Conservation (phyloP, 345 rosid species). For the Garcia nutans region DNA sequence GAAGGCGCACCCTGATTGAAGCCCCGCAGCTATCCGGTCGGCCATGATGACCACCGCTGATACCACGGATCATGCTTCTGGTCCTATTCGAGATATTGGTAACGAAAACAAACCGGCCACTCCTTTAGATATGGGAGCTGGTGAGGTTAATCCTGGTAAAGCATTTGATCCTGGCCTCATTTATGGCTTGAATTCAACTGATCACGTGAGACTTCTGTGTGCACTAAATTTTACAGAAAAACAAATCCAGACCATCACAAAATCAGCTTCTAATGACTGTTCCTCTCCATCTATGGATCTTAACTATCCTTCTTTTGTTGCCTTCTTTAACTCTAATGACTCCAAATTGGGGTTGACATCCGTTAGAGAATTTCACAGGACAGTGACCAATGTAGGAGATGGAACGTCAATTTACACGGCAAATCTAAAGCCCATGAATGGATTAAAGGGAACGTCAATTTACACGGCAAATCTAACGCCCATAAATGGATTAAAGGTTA, state of each 20-base stretch:
- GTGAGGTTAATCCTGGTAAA: slow-evolving; percentile 52
- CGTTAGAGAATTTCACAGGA: slow-evolving; percentile 38
- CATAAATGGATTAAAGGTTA: slow-evolving; percentile 38
- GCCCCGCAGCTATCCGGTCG: slow-evolving; percentile 58
- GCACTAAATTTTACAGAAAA: slow-evolving; percentile 43
- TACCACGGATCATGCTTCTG: slow-evolving; percentile 27
- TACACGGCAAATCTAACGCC: slow-evolving; percentile 38
- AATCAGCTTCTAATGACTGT: slow-evolving; percentile 39
- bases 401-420: slow-evolving; percentile 36
- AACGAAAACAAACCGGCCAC: slow-evolving; percentile 25
- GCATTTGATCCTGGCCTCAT: slow-evolving; percentile 61
- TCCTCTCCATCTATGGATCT: slow-evolving; percentile 43
- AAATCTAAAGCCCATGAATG: slow-evolving; percentile 32
- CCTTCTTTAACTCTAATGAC: slow-evolving; percentile 25
- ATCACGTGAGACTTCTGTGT: slow-evolving; percentile 50
- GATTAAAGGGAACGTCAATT: slow-evolving; percentile 28
- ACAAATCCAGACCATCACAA: slow-evolving; percentile 48
- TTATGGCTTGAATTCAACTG: slow-evolving; percentile 41
- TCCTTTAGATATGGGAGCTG: slow-evolving; percentile 60
- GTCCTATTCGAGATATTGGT: slow-evolving; percentile 25
- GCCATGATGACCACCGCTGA: slow-evolving; percentile 60
- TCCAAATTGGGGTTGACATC: not conserved
- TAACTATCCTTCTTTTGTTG: slow-evolving; percentile 65
- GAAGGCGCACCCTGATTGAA: slow-evolving; percentile 54
- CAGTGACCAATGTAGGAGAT: slow-evolving; percentile 54